A percentile compares a stretch with the other conserved stretches of the same genome.
phyloP scores from a whole-genome alignment of 208 protist species.

The Crithidia expoeki region DNA sequence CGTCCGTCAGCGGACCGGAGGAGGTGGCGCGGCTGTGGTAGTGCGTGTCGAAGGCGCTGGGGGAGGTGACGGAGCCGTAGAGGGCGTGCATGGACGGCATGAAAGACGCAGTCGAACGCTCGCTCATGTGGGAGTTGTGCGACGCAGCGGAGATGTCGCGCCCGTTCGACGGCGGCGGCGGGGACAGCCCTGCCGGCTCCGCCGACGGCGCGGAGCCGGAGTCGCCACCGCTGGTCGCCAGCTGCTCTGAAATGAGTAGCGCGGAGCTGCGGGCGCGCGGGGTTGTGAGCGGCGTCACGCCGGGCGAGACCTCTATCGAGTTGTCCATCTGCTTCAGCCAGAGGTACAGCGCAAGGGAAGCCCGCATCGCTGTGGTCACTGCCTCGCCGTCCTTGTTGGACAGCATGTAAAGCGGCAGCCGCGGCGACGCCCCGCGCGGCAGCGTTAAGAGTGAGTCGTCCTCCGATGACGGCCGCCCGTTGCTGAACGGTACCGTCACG shows the following conservation, averaged over 20 bases:
- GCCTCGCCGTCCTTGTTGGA: conserved; percentile 29
- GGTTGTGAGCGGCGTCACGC: conserved; percentile 9
- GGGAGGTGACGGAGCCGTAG: conserved; percentile 20
- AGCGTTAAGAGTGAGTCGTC: neutral
- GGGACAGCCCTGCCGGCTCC: neutral
- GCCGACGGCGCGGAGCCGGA: conserved; percentile 1
- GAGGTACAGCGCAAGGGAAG: conserved; percentile 27
- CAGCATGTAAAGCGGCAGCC: conserved; percentile 36
- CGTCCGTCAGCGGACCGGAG: conserved; percentile 1
- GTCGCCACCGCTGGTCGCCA: neutral
- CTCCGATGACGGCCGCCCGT: neutral
- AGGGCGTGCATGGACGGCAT: conserved; percentile 28
- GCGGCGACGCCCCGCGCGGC: conserved; percentile 26
- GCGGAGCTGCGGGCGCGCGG: conserved; percentile 12
- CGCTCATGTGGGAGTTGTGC: conserved; percentile 16
- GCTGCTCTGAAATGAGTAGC: neutral
- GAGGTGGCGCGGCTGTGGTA: conserved; percentile 18
- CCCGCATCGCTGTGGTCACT: conserved; percentile 22
- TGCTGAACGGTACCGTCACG: neutral
- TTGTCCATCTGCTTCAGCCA: conserved; percentile 23
- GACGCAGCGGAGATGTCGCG: conserved; percentile 13
- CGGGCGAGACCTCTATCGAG: conserved; percentile 7
- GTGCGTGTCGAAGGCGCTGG: conserved; percentile 1
- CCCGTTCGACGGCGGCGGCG: conserved; percentile 1
- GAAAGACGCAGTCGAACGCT: conserved; percentile 20